These are phyloP conservation scores for Colletotrichum sp. DNA, from an alignment of 2,329 filamentous ascomycete genomes.

Conservation along the genomic window DNA sequence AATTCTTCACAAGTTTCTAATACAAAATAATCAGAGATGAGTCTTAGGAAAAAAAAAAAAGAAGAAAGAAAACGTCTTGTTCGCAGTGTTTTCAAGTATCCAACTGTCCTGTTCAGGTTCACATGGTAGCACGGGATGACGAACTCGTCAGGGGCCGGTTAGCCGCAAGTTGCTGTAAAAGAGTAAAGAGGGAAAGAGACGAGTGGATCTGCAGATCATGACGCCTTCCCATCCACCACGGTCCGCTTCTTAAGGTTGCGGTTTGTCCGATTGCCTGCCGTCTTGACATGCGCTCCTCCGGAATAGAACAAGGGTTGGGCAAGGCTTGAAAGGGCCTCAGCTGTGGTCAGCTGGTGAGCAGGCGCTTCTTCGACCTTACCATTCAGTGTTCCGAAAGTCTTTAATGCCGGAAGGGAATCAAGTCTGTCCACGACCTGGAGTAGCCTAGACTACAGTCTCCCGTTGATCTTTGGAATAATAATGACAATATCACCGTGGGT, in stretches of 20 bases:
- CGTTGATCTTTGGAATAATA: not conserved
- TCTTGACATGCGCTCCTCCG: not conserved
- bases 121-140: not conserved
- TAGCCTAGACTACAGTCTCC: not conserved
- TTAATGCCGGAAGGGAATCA: not conserved
- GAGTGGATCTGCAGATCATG: not conserved
- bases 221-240: not conserved
- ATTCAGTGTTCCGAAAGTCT: not conserved
- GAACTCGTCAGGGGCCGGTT: not conserved
- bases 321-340: not conserved
- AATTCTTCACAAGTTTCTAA: not conserved
- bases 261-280: not conserved
- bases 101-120: rapidly evolving
- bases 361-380: rapidly evolving
- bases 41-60: not conserved
- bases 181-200: not conserved
- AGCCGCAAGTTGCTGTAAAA: not conserved
- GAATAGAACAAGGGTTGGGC: not conserved
- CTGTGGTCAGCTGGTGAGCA: not conserved
- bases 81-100: rapidly evolving
- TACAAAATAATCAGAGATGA: rapidly evolving
- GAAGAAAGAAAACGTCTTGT: not conserved
- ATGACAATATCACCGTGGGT: not conserved
- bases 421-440: not conserved
- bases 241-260: not conserved